Percentiles rank a stretch among this genome's conserved stretches.
Evolutionary conservation across 1,284 basidiomycete species (phyloP).

Genomic region (Takashimella koratensis): DNA sequence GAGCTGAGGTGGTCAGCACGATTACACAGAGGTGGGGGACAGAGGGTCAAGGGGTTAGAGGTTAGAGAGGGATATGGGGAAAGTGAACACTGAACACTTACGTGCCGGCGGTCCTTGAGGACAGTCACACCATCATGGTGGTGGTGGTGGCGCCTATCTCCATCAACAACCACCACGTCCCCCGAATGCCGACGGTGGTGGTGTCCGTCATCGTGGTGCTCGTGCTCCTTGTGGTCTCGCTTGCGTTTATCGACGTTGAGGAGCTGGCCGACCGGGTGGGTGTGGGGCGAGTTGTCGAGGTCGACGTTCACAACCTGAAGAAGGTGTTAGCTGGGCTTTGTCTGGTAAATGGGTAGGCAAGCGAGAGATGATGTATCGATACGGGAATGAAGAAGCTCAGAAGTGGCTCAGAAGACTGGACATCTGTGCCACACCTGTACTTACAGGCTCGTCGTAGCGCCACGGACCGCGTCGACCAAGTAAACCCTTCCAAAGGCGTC

Average conservation of each 20-base stretch:
- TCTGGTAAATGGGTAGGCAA: no score
- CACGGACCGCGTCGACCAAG: slow-evolving; percentile 17
- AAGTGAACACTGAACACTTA: slow-evolving; percentile 2
- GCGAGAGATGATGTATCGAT: background rate
- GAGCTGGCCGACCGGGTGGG: background rate
- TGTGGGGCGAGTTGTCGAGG: background rate
- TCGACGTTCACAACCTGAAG: slow-evolving; percentile 13
- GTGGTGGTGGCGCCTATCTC: slow-evolving; percentile 5
- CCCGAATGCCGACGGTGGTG: background rate
- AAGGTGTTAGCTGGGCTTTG: no score
- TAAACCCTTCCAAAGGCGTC: slow-evolving; percentile 12
- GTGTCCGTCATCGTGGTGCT: background rate
- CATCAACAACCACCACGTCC: slow-evolving; percentile 6
- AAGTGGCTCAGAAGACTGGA: no score
- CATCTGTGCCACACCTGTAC: no score
- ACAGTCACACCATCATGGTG: slow-evolving; percentile 4
- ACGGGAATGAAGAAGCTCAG: background rate
- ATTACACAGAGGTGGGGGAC: no score
- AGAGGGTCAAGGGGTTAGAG: background rate
- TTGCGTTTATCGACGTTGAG: slow-evolving; percentile 9
- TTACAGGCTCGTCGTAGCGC: slow-evolving; percentile 3
- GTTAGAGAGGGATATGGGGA: background rate
- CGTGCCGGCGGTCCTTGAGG: slow-evolving; percentile 2
- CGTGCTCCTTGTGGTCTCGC: background rate
- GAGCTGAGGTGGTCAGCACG: background rate